phyloP scores from a whole-genome alignment of 441 rosid genomes.

The Eutrema salsugineum region DNA sequence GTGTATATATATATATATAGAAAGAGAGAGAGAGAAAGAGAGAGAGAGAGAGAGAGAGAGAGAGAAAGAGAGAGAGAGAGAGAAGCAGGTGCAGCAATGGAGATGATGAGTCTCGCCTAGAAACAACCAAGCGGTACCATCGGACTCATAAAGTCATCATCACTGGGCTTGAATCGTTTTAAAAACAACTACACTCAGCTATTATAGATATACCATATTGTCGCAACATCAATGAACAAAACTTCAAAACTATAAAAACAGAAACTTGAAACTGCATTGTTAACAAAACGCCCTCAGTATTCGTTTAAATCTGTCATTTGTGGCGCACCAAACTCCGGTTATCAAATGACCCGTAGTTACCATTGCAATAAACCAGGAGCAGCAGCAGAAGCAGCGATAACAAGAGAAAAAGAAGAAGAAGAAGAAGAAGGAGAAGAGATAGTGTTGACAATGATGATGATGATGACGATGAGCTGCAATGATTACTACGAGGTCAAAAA shows the following conservation, averaged over 20 bases:
- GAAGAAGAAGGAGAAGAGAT: conserved; percentile 2
- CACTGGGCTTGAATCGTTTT: conserved; percentile 26
- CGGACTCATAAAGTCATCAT: conserved; percentile 14
- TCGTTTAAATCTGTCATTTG: neutral
- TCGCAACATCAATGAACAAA: neutral
- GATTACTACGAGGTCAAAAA: neutral
- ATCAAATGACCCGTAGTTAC: neutral
- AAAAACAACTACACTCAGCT: neutral
- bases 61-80: neutral
- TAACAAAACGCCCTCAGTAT: neutral
- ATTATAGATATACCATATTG: neutral
- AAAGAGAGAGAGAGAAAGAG: neutral
- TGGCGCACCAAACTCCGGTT: conserved; percentile 18
- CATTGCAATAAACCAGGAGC: neutral
- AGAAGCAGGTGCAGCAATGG: neutral
- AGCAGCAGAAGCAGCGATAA: neutral
- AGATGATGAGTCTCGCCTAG: conserved; percentile 12
- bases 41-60: conserved; percentile 3
- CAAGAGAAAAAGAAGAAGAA: neutral
- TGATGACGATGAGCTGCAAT: conserved; percentile 1
- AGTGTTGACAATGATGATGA: neutral
- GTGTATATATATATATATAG: neutral
- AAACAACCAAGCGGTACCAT: conserved; percentile 27
- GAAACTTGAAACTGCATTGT: neutral
- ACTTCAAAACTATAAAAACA: neutral